Base-by-base conservation (phyloP, 257 asterid genomes). In the Jacaranda mimosifolia region DNA sequence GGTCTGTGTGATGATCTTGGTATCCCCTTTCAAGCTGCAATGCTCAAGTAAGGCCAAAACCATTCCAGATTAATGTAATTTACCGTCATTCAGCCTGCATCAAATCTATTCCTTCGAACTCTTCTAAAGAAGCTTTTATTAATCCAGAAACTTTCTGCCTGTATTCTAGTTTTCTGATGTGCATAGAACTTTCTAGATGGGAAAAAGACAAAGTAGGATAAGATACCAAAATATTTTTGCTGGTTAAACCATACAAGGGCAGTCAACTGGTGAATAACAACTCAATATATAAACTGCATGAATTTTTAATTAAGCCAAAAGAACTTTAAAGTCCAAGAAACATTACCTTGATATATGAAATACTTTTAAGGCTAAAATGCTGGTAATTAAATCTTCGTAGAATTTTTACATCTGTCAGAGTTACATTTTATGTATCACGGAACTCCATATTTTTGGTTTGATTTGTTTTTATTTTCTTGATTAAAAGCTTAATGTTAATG, bases 1-100 rank as follows among this genome's bases (percentile, higher is more conserved):
- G 89, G 87, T 72, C 90, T 94, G 52, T 94, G 98, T 83, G 88
- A 83, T 74, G 94, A 87, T 80, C 96, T 94, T 76, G 91, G 88
- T 56, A 90, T 94, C 82, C 91, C 94, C 72, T 94, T 94, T 81
- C 93, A 92, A 84, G 80, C 85, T 79, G 82, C 96, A 73, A 92
- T 94, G 98, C 98, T 94, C 79, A 88, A 87, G 97, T 94, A 88
- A 90, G 92, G 72, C 67, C 58, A 65, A 26, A 82, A 43, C 52
- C 17, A 42, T 52, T n/a, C n/a, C 40, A 21, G 42, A 67, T 40
- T 8, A 40, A 42, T 74, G 53, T 70, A 9, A 58, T 58, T 55
- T 68, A 55, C 17, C 49, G 51, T 66, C 4, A 3, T 70, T 42
- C 59, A 42, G 43, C 51, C 42, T 46, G 56, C 63, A 18, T 60